Conservation (phyloP, 2,329 filamentous ascomycete genomes). For the Cercospora sojina region DNA sequence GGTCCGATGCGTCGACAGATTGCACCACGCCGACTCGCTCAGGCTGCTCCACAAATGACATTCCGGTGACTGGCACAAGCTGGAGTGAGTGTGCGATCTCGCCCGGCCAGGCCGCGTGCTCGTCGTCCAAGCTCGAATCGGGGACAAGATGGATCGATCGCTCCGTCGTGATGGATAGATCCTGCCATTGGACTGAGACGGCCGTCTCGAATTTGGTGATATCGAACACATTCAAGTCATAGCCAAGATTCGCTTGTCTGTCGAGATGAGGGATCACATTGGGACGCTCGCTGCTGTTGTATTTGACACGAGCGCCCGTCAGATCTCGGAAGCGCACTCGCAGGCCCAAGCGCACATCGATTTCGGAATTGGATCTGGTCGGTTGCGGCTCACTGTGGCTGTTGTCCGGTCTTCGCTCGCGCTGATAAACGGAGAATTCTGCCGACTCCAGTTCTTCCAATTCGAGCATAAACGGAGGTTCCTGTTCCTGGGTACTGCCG, state of each 20-base stretch:
- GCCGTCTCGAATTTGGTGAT: constrained; percentile 51
- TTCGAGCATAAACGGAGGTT: constrained; percentile 35
- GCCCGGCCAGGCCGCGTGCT: constrained; percentile 58
- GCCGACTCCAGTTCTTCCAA: constrained; percentile 45
- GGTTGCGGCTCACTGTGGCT: not conserved
- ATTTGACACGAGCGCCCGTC: constrained; percentile 52
- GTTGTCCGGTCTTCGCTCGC: constrained; percentile 27
- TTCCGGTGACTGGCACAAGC: constrained; percentile 21
- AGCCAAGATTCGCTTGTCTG: constrained; percentile 51
- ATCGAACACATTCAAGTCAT: constrained; percentile 59
- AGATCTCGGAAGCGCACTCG: constrained; percentile 58
- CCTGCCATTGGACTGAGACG: constrained; percentile 60
- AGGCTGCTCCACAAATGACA: constrained; percentile 36
- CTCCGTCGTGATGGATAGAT: constrained; percentile 52
- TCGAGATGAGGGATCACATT: constrained; percentile 48
- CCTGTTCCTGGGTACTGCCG: constrained; percentile 25
- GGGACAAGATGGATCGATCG: constrained; percentile 49
- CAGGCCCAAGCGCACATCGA: constrained; percentile 34
- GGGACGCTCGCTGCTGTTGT: constrained; percentile 43
- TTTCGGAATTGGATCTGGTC: constrained; percentile 38
- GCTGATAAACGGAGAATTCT: constrained; percentile 47
- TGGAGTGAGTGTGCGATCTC: constrained; percentile 45
- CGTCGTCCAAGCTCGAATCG: constrained; percentile 53
- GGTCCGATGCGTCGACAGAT: constrained; percentile 54
- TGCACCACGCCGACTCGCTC: constrained; percentile 58